Percentiles rank a stretch among this genome's conserved stretches.
Evolutionary conservation across 2,329 filamentous ascomycete genomes (phyloP).

Genomic region (Sordariomycetes sp.): DNA sequence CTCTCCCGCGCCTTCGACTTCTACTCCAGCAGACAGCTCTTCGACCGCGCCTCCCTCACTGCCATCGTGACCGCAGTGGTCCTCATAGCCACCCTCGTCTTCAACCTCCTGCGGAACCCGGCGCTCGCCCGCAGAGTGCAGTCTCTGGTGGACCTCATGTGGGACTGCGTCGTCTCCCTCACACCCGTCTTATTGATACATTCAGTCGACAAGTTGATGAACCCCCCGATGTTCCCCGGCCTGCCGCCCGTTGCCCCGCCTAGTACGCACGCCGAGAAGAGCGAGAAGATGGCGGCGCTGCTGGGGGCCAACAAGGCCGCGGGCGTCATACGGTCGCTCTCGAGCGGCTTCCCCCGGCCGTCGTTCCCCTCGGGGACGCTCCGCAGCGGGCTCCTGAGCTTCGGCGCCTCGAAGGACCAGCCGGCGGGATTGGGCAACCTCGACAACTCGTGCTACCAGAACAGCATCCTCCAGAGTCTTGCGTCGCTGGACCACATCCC

Average conservation of each 20-base stretch:
- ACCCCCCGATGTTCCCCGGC: slow-evolving; percentile 29
- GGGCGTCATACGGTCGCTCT: slow-evolving; percentile 45
- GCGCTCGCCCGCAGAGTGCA: slow-evolving; percentile 15
- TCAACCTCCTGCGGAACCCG: slow-evolving; percentile 22
- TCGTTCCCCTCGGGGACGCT: slow-evolving; percentile 36
- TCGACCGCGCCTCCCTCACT: slow-evolving; percentile 22
- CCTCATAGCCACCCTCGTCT: slow-evolving; percentile 19
- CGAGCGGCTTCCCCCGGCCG: slow-evolving; percentile 43
- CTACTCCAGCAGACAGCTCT: slow-evolving; percentile 10
- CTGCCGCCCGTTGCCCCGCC: slow-evolving; percentile 24
- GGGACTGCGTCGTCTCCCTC: slow-evolving; percentile 48
- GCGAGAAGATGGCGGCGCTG: slow-evolving; percentile 52
- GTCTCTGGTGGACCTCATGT: slow-evolving; percentile 33
- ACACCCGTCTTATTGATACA: slow-evolving; percentile 48
- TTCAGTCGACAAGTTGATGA: slow-evolving; percentile 43
- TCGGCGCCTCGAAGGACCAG: slow-evolving; percentile 22
- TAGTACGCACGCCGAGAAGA: slow-evolving; percentile 47
- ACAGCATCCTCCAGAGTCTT: slow-evolving; percentile 82
- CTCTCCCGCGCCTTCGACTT: not conserved
- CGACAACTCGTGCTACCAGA: slow-evolving; percentile 96
- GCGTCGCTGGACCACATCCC: slow-evolving; percentile 64
- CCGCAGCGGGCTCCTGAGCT: slow-evolving; percentile 22
- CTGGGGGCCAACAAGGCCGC: slow-evolving; percentile 44
- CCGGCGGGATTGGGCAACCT: slow-evolving; percentile 74
- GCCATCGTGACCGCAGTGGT: slow-evolving; percentile 22